Evolutionary conservation across 2,329 filamentous ascomycete genomes (phyloP).

Genomic region (Aplosporella prunicola): DNA sequence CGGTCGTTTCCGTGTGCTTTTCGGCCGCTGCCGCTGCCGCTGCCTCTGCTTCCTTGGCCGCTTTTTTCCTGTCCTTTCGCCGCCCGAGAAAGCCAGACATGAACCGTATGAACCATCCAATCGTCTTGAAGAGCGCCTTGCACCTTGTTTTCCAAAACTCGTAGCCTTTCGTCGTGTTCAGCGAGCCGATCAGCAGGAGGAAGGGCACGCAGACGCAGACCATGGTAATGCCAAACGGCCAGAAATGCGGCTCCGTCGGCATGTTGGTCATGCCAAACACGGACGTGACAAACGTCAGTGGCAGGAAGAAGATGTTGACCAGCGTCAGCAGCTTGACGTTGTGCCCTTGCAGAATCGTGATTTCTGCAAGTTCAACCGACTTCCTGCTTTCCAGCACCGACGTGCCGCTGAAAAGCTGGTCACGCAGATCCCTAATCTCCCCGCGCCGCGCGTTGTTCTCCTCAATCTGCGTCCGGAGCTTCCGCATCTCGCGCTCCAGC

Average conservation of each 20-base stretch:
- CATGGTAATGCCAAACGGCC: conserved; percentile 33
- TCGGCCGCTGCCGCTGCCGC: too few relatives aligned
- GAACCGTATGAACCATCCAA: conserved; percentile 6
- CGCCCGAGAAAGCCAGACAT: conserved; percentile 4
- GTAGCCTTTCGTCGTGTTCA: conserved; percentile 34
- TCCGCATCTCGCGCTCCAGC: conserved; percentile 43
- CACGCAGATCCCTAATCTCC: conserved; percentile 48
- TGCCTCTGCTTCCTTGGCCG: too few relatives aligned
- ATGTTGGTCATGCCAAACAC: conserved; percentile 47
- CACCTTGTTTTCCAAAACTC: conserved; percentile 22
- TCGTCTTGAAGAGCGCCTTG: conserved; percentile 12
- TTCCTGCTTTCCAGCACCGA: conserved; percentile 51
- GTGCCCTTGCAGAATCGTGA: conserved; percentile 48
- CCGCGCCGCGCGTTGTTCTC: conserved; percentile 46
- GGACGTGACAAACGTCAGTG: conserved; percentile 52
- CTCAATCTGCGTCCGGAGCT: conserved; percentile 39
- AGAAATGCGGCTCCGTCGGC: conserved; percentile 26
- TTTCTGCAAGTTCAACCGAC: conserved; percentile 46
- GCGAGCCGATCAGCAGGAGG: conserved; percentile 36
- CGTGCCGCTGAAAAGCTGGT: conserved; percentile 56
- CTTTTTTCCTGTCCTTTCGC: too few relatives aligned
- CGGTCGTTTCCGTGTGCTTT: too few relatives aligned
- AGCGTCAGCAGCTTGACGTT: conserved; percentile 53
- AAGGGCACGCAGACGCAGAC: conserved; percentile 36
- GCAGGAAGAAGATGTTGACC: conserved; percentile 53